Evolutionary conservation across 306 rosid genomes (phyloP).

Genomic region (Cicer chorassanicum): DNA sequence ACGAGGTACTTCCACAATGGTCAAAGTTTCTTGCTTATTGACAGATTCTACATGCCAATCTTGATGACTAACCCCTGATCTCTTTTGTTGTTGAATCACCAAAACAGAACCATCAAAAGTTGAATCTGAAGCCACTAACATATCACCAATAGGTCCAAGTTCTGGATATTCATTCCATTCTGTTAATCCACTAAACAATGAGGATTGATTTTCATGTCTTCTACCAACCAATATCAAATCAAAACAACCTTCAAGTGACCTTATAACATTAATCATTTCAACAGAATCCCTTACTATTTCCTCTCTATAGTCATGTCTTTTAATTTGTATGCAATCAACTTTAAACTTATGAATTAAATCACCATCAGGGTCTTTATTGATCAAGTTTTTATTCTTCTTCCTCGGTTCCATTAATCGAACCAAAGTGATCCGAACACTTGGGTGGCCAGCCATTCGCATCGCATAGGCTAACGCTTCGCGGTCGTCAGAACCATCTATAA

Average conservation of each 20-base stretch:
- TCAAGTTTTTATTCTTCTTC: neutral
- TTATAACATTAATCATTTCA: constrained; percentile 51
- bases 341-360: constrained; percentile 49
- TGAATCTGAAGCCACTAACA: constrained; percentile 55
- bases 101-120: constrained; percentile 49
- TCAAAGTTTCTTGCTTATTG: neutral
- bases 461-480: constrained; percentile 64
- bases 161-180: constrained; percentile 74
- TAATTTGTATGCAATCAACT: constrained; percentile 2
- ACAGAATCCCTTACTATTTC: constrained; percentile 49
- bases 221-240: constrained; percentile 67
- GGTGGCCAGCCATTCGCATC: constrained; percentile 54
- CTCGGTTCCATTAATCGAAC: constrained; percentile 38
- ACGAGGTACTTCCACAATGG: constrained; percentile 29
- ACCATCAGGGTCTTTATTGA: constrained; percentile 18
- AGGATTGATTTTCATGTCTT: constrained; percentile 49
- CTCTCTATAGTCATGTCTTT: constrained; percentile 50
- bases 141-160: constrained; percentile 63
- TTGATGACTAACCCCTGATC: neutral
- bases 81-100: constrained; percentile 66
- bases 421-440: constrained; percentile 45
- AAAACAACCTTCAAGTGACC: constrained; percentile 45
- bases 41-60: neutral
- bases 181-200: constrained; percentile 49
- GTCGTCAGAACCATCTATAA: constrained; percentile 66